Evolutionary conservation across 169 alveolate genomes (phyloP).

Genomic region (Ichthyophthirius multifiliis): DNA sequence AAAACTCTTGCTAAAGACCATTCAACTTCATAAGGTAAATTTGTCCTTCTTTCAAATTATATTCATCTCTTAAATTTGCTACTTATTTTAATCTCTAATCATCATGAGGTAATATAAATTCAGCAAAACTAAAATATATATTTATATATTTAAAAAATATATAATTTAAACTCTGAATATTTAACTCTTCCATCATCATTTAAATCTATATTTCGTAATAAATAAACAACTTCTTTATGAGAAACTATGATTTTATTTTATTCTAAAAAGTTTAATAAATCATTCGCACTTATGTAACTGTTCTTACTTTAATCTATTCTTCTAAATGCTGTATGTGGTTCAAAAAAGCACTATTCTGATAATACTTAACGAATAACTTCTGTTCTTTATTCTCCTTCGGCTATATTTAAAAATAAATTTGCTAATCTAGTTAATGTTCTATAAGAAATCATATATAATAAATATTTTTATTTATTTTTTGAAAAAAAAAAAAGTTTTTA

Average conservation of each 20-base stretch:
- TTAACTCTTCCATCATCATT: conserved; percentile 55
- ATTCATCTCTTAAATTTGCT: conserved; percentile 45
- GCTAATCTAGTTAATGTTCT: conserved; percentile 38
- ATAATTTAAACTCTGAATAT: conserved; percentile 35
- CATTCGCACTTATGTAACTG: conserved; percentile 35
- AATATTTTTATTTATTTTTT: too few relatives aligned
- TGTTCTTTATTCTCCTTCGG: conserved; percentile 43
- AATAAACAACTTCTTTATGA: conserved; percentile 35
- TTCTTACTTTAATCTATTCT: conserved; percentile 57
- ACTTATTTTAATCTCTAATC: conserved; percentile 33
- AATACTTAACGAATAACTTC: conserved; percentile 48
- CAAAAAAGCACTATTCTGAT: conserved; percentile 54
- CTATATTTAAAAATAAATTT: conserved; percentile 22
- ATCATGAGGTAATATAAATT: conserved; percentile 33
- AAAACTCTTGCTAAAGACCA: conserved; percentile 43
- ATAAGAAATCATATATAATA: not conserved
- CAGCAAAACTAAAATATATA: conserved; percentile 18
- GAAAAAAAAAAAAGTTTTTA: too few relatives aligned
- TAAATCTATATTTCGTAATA: conserved; percentile 49
- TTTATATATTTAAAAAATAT: too few relatives aligned
- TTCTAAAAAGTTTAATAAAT: conserved; percentile 47
- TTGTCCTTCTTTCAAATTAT: conserved; percentile 36
- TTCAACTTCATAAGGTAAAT: conserved; percentile 39
- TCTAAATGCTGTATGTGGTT: conserved; percentile 61
- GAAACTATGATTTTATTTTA: conserved; percentile 46